These are phyloP conservation scores for Piper betle DNA, from an alignment of 164 flowering plant genomes.

Conservation along the genomic window DNA sequence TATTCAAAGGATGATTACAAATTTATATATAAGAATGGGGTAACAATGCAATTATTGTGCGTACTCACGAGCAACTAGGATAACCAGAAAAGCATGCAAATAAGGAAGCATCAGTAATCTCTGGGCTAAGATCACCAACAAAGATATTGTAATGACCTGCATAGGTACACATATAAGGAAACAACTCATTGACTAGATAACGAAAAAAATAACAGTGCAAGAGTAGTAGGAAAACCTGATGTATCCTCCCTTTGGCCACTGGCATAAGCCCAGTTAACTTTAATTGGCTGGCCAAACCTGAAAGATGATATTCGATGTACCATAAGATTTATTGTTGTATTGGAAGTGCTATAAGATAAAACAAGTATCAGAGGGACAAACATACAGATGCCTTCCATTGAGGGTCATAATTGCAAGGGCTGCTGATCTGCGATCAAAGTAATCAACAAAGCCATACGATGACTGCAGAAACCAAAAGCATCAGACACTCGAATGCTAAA, in stretches of 20 bases:
- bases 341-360: not conserved
- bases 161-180: constrained; percentile 3
- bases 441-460: constrained; percentile 69
- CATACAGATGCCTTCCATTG: constrained; percentile 63
- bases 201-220: not conserved
- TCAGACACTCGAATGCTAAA: not conserved
- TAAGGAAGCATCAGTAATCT: constrained; percentile 92
- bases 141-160: constrained; percentile 87
- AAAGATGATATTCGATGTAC: constrained; percentile 1
- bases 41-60: not conserved
- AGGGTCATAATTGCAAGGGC: constrained; percentile 55
- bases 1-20: not conserved
- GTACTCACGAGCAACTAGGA: constrained; percentile 89
- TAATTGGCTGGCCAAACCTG: constrained; percentile 81
- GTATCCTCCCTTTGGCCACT: constrained; percentile 69
- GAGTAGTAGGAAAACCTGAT: constrained; percentile 21
- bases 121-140: constrained; percentile 97
- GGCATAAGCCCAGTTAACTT: constrained; percentile 80
- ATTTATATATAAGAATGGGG: not conserved
- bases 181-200: not conserved
- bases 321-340: not conserved
- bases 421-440: constrained; percentile 60
- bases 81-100: constrained; percentile 88
- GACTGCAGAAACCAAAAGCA: constrained; percentile 29
- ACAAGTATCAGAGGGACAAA: not conserved